Evolutionary conservation across 2,329 filamentous ascomycete species (phyloP).

Genomic region (Fusarium sp.): DNA sequence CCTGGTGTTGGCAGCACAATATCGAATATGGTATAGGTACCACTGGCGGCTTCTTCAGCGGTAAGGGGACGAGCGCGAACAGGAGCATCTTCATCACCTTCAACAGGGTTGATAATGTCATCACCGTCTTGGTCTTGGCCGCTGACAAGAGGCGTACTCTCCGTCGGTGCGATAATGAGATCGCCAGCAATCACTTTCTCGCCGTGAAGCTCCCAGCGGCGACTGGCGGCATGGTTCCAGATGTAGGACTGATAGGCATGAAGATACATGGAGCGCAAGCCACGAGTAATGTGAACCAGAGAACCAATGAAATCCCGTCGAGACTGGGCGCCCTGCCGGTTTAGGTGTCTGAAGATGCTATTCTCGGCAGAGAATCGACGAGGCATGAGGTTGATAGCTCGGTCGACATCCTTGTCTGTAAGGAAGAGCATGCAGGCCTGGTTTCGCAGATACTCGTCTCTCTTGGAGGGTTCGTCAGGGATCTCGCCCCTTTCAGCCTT

Average conservation of each 20-base stretch:
- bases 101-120: conserved; percentile 57
- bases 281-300: conserved; percentile 81
- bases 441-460: conserved; percentile 84
- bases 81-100: conserved; percentile 58
- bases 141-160: conserved; percentile 52
- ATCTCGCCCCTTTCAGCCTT: conserved; percentile 54
- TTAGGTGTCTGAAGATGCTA: conserved; percentile 82
- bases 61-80: conserved; percentile 77
- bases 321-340: conserved; percentile 58
- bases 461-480: conserved; percentile 64
- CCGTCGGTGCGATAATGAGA: conserved; percentile 71
- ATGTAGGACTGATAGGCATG: conserved; percentile 96
- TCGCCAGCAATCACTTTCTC: conserved; percentile 83
- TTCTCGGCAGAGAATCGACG: conserved; percentile 84
- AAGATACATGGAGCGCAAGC: conserved; percentile 91
- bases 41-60: conserved; percentile 80
- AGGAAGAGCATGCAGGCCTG: conserved; percentile 81
- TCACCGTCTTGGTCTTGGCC: conserved; percentile 72
- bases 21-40: conserved; percentile 85
- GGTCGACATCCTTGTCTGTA: conserved; percentile 66
- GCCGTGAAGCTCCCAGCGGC: conserved; percentile 83
- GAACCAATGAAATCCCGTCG: conserved; percentile 83
- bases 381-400: conserved; percentile 77
- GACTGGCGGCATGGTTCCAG: conserved; percentile 88
- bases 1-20: conserved; percentile 93